These are phyloP conservation scores for Phaffomyces antillensis DNA, from an alignment of 805 yeast genomes.

Conservation along the genomic window DNA sequence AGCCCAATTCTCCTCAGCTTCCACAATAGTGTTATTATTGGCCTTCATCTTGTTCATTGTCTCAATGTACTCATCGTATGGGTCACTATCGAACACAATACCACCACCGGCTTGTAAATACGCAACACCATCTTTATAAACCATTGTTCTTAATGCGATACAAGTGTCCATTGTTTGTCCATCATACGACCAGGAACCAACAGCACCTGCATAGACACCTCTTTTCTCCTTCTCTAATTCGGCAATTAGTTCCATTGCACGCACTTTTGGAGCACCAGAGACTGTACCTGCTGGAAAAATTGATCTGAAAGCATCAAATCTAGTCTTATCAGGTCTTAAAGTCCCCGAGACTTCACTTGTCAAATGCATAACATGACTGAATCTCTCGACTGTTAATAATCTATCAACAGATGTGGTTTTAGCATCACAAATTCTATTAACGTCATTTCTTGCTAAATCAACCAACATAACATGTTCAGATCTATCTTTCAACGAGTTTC, in stretches of 20 bases:
- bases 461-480: constrained; percentile 99
- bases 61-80: constrained; percentile 90
- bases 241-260: constrained; percentile 91
- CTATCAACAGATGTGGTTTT: constrained; percentile 79
- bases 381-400: constrained; percentile 82
- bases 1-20: constrained; percentile 79
- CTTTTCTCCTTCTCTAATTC: constrained; percentile 87
- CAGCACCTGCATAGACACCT: constrained; percentile 98
- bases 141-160: constrained; percentile 96
- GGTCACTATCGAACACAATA: constrained; percentile 91
- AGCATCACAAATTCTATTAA: constrained; percentile 92
- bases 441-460: constrained; percentile 93
- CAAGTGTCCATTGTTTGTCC: constrained; percentile 96
- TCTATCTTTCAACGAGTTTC: constrained; percentile 79
- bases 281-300: constrained; percentile 99
- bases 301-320: constrained; percentile 96
- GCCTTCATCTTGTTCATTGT: constrained; percentile 97
- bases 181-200: constrained; percentile 96
- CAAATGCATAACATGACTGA: constrained; percentile 94
- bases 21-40: constrained; percentile 81
- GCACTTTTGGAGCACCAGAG: constrained; percentile 96
- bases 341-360: constrained; percentile 94
- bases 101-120: constrained; percentile 99
- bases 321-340: constrained; percentile 70
- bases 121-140: constrained; percentile 81